Conservation (phyloP, 2,329 filamentous ascomycete species). For the Alternaria conjuncta region DNA sequence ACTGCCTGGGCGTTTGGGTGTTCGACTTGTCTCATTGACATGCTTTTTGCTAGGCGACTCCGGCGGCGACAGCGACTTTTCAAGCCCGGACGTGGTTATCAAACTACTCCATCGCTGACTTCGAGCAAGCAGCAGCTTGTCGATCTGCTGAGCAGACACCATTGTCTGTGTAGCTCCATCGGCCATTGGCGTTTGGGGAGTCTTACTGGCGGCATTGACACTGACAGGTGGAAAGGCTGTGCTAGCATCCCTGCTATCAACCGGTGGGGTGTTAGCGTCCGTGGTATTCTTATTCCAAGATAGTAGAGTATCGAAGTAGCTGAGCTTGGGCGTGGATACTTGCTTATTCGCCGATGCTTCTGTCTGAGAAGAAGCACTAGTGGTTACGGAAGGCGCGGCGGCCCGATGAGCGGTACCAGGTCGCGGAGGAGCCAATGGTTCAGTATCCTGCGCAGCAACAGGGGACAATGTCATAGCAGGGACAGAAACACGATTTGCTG, state of each 20-base stretch:
- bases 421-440: constrained; percentile 37
- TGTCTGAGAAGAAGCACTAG: constrained; percentile 21
- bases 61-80: constrained; percentile 41
- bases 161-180: constrained; percentile 84
- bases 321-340: constrained; percentile 42
- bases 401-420: constrained; percentile 40
- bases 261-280: constrained; percentile 1
- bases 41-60: constrained; percentile 44
- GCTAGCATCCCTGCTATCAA: constrained; percentile 22
- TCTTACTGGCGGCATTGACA: constrained; percentile 32
- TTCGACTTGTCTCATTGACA: constrained; percentile 37
- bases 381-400: constrained; percentile 14
- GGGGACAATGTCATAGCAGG: constrained; percentile 33
- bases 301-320: constrained; percentile 54
- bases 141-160: constrained; percentile 81
- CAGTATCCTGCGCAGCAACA: constrained; percentile 36
- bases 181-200: constrained; percentile 51
- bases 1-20: constrained; percentile 70
- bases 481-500: constrained; percentile 28
- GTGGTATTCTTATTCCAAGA: constrained; percentile 52
- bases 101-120: constrained; percentile 37
- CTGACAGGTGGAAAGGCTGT: constrained; percentile 33
- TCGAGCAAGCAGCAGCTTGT: constrained; percentile 71
- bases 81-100: constrained; percentile 37
- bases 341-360: constrained; percentile 18